These are phyloP conservation scores for Chrysosporium queenslandicum DNA, from an alignment of 2,329 filamentous ascomycete species.

Conservation along the genomic window DNA sequence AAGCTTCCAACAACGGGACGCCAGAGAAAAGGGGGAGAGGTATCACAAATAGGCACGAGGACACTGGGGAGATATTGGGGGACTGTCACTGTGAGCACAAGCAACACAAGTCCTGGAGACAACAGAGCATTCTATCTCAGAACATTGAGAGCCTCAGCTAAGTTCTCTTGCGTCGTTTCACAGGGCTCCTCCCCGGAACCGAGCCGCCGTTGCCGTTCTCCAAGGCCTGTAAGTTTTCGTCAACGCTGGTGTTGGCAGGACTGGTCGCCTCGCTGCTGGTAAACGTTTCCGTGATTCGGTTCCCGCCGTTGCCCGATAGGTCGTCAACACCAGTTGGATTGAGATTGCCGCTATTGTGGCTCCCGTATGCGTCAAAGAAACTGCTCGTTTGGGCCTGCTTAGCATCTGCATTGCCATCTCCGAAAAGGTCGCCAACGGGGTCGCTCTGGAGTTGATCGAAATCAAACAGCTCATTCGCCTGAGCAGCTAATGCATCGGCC, in stretches of 20 bases:
- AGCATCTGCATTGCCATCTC: conserved; percentile 14
- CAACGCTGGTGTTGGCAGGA: conserved; percentile 28
- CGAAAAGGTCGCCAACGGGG: conserved; percentile 25
- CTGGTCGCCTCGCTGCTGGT: conserved; percentile 39
- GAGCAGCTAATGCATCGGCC: conserved; percentile 16
- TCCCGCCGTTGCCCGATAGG: conserved; percentile 16
- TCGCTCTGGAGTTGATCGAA: conserved; percentile 31
- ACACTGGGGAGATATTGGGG: too few species aligned
- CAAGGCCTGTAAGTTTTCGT: conserved; percentile 22
- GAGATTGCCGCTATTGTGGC: conserved; percentile 16
- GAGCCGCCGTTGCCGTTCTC: conserved; percentile 15
- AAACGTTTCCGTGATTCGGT: conserved; percentile 33
- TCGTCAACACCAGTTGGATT: neutral
- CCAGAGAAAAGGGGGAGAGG: neutral
- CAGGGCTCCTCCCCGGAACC: conserved; percentile 16
- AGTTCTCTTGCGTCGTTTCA: conserved; percentile 28
- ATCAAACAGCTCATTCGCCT: conserved; percentile 34
- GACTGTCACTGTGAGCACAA: neutral
- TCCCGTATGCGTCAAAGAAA: conserved; percentile 30
- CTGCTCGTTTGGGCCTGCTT: conserved; percentile 18
- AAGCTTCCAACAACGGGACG: neutral
- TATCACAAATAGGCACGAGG: too few species aligned
- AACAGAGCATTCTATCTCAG: neutral
- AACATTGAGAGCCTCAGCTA: conserved; percentile 17
- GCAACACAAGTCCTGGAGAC: neutral